Evolutionary conservation across 2,329 filamentous ascomycete species (phyloP), one percentile per base, ranked within the genome.

Genomic region (Ophiostoma sp.): DNA sequence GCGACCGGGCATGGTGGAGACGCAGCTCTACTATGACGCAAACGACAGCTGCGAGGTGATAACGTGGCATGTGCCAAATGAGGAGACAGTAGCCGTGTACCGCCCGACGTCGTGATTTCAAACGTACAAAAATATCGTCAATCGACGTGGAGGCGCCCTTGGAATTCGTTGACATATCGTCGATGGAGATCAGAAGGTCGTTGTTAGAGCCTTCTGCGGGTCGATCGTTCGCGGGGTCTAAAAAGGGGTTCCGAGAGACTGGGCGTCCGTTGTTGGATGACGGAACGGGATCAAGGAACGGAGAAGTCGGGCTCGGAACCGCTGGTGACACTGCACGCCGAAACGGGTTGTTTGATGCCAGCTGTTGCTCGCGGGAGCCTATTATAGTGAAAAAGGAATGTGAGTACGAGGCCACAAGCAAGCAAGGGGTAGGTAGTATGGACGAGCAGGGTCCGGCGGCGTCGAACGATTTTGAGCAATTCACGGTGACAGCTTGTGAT

Each of bases 301-400:
- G 69, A n/a, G 69, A 68, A 6, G 65, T 68, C 49, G 69, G 66
- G 44, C 64, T 67, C 41, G 69, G 66, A 16, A 58, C 60, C 7
- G 65, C 65, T 8, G 69, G 67, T 9, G 69, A 68, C 3, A 70
- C 67, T 12, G 67, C 63, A 12, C 67, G 69, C 8, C 69, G 69
- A 52, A 70, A 70, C 11, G 69, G 69, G 18, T 70, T 70, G 65
- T 70, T 70, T 6, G 69, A 70, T 9, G 67, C 40, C 14, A 70
- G 67, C 12, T 70, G 69, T 12, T 60, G 42, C 52, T 42, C 44
- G 36, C 66, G 75, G 27, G 27, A 27, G 74, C 66, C 72, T 68
- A 27, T 27, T 27, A 27, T 27, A 27, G 72, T 67, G 65, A 49
- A 70, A 67, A 63, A 41, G 52, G 47, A 55, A 70, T 68, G 68